These are phyloP conservation scores for Cladosporium sp. DNA, from an alignment of 2,329 filamentous ascomycete genomes.

Conservation along the genomic window DNA sequence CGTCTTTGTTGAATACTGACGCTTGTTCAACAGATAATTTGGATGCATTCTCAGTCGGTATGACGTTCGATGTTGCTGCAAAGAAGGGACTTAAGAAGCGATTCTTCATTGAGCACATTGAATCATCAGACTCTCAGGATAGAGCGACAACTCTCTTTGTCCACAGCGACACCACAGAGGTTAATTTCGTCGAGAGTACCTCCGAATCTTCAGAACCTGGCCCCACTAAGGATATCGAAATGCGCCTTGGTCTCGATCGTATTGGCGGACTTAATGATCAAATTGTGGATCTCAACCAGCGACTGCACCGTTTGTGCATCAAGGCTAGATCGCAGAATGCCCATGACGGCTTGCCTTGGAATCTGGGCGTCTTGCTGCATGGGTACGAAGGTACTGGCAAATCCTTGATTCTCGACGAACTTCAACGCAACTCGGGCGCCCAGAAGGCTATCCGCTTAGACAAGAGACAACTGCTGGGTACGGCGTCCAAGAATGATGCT, in stretches of 20 bases:
- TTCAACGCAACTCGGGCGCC: conserved; percentile 63
- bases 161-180: conserved; percentile 19
- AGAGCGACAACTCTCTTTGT: conserved; percentile 19
- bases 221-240: conserved; percentile 1
- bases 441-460: conserved; percentile 61
- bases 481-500: conserved; percentile 39
- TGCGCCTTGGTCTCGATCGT: conserved; percentile 35
- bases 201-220: conserved; percentile 12
- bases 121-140: conserved; percentile 24
- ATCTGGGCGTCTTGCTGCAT: conserved; percentile 64
- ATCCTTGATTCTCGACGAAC: conserved; percentile 63
- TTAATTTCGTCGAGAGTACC: conserved; percentile 14
- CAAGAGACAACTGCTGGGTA: conserved; percentile 35
- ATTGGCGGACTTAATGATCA: conserved; percentile 66
- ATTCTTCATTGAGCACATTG: conserved; percentile 58
- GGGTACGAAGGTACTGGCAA: conserved; percentile 85
- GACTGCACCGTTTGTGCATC: conserved; percentile 43
- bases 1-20: too few relatives aligned
- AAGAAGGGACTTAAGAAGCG: conserved; percentile 54
- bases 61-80: conserved; percentile 62
- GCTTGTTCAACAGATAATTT: conserved; percentile 47
- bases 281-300: conserved; percentile 61
- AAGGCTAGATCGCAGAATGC: conserved; percentile 5
- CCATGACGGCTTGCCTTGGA: conserved; percentile 6
- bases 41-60: conserved; percentile 65